phyloP scores from a whole-genome alignment of 495 filamentous ascomycete genomes.

The Thermothielavioides terrestris region DNA sequence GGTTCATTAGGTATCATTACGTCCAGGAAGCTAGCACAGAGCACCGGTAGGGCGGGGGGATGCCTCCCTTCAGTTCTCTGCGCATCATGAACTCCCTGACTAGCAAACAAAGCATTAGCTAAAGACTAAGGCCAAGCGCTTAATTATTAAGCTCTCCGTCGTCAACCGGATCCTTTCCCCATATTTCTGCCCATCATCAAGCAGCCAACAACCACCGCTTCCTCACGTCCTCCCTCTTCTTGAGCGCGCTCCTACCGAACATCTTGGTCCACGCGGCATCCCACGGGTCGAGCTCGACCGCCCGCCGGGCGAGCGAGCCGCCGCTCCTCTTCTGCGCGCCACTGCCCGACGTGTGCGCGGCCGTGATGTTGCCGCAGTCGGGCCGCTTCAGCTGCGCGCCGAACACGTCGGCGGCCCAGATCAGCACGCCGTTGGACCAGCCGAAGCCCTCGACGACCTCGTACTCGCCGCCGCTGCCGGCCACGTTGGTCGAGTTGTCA shows the following conservation, averaged over 20 bases:
- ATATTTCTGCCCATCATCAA: background rate
- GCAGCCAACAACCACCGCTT: background rate
- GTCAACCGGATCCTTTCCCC: no score
- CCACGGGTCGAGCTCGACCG: conserved; percentile 32
- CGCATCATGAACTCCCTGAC: no score
- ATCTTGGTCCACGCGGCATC: conserved; percentile 36
- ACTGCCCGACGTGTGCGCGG: conserved; percentile 23
- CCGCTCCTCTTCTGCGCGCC: conserved; percentile 1
- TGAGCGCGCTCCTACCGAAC: conserved; percentile 17
- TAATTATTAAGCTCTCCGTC: no score
- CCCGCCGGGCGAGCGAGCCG: conserved; percentile 18
- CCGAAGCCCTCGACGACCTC: conserved; percentile 45
- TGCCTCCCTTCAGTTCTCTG: no score
- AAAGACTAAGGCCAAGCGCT: no score
- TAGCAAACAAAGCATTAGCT: no score
- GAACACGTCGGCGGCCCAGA: conserved; percentile 42
- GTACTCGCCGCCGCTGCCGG: conserved; percentile 43
- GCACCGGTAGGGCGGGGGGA: no score
- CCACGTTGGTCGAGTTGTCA: conserved; percentile 38
- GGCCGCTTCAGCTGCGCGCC: conserved; percentile 32
- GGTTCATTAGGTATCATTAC: no score
- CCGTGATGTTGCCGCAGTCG: conserved; percentile 36
- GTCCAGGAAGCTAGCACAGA: no score
- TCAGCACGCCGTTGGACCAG: conserved; percentile 45
- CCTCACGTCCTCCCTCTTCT: background rate